A percentile compares a stretch with the other conserved stretches of the same genome.
Evolutionary conservation across 169 alveolate species (phyloP).

Genomic region (Perkinsus chesapeaki): DNA sequence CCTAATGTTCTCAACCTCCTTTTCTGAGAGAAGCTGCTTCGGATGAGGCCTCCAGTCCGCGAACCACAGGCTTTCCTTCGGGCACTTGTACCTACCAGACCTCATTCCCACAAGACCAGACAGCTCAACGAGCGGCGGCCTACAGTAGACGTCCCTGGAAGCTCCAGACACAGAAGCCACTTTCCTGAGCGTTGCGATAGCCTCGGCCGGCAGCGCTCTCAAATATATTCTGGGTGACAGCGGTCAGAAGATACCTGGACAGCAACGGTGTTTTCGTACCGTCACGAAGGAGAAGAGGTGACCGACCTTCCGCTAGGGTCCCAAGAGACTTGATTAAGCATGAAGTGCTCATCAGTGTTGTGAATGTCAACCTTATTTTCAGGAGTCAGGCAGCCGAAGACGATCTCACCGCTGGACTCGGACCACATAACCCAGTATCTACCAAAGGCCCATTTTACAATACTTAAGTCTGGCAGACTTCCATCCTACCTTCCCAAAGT

Average conservation of each 20-base stretch:
- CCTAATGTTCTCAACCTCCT: not conserved
- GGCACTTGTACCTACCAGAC: not conserved
- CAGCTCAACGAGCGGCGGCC: not conserved
- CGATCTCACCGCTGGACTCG: constrained; percentile 1
- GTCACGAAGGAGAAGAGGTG: not conserved
- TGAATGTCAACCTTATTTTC: not conserved
- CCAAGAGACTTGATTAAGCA: not conserved
- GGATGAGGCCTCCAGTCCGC: not conserved
- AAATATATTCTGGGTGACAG: not conserved
- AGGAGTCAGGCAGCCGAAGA: not conserved
- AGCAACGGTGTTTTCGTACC: not conserved
- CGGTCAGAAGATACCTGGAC: not conserved
- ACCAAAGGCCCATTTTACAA: not conserved
- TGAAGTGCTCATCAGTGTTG: not conserved
- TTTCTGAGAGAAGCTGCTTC: not conserved
- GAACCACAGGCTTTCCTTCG: not conserved
- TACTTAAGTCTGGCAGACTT: not conserved
- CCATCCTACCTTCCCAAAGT: not conserved
- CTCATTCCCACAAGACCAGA: not conserved
- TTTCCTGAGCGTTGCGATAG: not conserved
- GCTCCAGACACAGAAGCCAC: not conserved
- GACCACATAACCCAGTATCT: constrained; percentile 1
- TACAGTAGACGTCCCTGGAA: not conserved
- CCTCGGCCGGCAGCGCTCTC: not conserved
- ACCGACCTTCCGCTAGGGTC: not conserved